Conservation (phyloP, 805 yeast species). For the Starmerella vaccinii region DNA sequence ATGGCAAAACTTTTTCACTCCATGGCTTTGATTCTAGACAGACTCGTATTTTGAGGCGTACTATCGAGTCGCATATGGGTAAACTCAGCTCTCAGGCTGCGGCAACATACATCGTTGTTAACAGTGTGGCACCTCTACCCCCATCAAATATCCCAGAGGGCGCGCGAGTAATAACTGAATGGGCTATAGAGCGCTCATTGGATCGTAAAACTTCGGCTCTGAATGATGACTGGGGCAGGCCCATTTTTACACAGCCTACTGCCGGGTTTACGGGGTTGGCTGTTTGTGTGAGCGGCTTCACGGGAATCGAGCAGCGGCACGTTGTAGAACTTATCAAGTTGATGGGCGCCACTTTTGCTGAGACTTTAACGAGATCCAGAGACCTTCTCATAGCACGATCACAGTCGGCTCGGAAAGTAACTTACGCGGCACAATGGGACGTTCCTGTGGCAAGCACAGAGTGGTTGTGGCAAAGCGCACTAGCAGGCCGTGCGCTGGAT, state of each 20-base stretch:
- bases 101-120: constrained; percentile 21
- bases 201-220: constrained; percentile 40
- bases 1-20: constrained; percentile 36
- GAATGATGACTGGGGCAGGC: constrained; percentile 52
- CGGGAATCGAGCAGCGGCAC: constrained; percentile 67
- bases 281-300: constrained; percentile 60
- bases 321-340: constrained; percentile 49
- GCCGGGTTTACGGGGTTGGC: constrained; percentile 26
- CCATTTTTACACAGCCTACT: constrained; percentile 29
- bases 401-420: constrained; percentile 26
- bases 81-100: neutral
- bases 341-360: constrained; percentile 44
- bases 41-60: constrained; percentile 33
- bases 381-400: constrained; percentile 42
- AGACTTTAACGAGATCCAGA: constrained; percentile 40
- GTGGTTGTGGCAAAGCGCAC: constrained; percentile 35
- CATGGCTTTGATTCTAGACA: constrained; percentile 37
- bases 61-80: constrained; percentile 42
- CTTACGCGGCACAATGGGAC: constrained; percentile 31
- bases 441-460: constrained; percentile 32
- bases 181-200: constrained; percentile 68
- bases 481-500: constrained; percentile 22
- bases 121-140: constrained; percentile 25
- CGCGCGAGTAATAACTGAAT: constrained; percentile 51
- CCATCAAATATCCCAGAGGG: constrained; percentile 1